A percentile compares a stretch with the other conserved stretches of the same genome.
Conservation (phyloP, 306 rosid species). For the Castanea crenata region DNA sequence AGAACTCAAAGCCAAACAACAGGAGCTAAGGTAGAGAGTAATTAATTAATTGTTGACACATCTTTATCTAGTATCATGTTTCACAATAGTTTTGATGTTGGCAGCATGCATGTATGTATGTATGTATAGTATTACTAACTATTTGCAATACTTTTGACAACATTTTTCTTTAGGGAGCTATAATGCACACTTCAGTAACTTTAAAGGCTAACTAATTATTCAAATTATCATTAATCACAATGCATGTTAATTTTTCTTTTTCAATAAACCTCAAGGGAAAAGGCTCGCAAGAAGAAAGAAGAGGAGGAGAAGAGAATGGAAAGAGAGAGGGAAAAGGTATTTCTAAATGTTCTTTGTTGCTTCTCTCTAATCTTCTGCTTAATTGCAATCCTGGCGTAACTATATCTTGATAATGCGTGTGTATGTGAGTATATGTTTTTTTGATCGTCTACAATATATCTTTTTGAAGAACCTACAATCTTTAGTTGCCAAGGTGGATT, state of each 20-base stretch:
- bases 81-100: background rate
- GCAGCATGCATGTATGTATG: background rate
- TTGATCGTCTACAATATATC: background rate
- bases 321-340: conserved; percentile 90
- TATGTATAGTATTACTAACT: background rate
- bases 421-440: background rate
- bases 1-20: conserved; percentile 78
- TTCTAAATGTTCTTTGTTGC: conserved; percentile 15
- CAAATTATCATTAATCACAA: background rate
- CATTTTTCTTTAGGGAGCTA: conserved; percentile 20
- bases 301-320: conserved; percentile 86
- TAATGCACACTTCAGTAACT: background rate
- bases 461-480: background rate
- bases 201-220: conserved; percentile 11
- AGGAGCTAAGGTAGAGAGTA: conserved; percentile 74
- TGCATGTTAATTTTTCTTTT: conserved; percentile 8
- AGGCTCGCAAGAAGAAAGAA: conserved; percentile 97
- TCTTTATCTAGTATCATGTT: background rate
- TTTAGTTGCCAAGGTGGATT: background rate
- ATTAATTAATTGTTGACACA: background rate
- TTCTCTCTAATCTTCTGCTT: conserved; percentile 18
- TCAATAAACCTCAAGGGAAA: conserved; percentile 61
- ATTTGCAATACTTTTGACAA: background rate
- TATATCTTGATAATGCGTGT: background rate
- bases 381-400: background rate